phyloP scores from a whole-genome alignment of 177 flowering plant species.

The Vitis hybrid region DNA sequence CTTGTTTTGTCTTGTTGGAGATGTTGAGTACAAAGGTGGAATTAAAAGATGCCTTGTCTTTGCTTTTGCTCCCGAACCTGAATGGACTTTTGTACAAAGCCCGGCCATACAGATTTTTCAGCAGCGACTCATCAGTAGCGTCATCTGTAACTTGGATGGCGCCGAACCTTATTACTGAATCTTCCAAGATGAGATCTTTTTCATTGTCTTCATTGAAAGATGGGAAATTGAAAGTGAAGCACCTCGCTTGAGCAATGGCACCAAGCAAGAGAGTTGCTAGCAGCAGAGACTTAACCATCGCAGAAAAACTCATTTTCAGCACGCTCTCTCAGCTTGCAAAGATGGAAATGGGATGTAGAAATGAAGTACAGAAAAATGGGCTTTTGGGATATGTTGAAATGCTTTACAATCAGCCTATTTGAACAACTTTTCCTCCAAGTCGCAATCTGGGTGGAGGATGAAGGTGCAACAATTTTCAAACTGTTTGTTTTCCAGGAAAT shows the following conservation, averaged over 20 bases:
- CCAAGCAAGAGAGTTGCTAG: not conserved
- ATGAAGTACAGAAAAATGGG: no score
- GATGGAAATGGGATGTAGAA: no score
- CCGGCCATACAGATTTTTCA: slow-evolving; percentile 16
- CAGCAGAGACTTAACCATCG: not conserved
- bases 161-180: not conserved
- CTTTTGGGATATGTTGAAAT: no score
- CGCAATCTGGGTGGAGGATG: no score
- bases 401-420: no score
- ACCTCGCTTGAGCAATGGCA: not conserved
- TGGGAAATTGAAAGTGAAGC: slow-evolving; percentile 15
- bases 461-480: no score
- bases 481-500: no score
- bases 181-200: not conserved
- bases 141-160: slow-evolving; percentile 36
- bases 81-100: slow-evolving; percentile 19
- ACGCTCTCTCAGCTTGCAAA: no score
- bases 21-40: slow-evolving; percentile 53
- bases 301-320: not conserved
- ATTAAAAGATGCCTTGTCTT: slow-evolving; percentile 39
- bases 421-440: no score
- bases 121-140: not conserved
- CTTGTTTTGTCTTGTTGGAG: slow-evolving; percentile 15
- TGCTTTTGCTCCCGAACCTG: slow-evolving; percentile 34
- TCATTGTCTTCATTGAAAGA: not conserved